Base-by-base conservation (phyloP, 163 green algal species). In the Trebouxia gelatinosa region DNA sequence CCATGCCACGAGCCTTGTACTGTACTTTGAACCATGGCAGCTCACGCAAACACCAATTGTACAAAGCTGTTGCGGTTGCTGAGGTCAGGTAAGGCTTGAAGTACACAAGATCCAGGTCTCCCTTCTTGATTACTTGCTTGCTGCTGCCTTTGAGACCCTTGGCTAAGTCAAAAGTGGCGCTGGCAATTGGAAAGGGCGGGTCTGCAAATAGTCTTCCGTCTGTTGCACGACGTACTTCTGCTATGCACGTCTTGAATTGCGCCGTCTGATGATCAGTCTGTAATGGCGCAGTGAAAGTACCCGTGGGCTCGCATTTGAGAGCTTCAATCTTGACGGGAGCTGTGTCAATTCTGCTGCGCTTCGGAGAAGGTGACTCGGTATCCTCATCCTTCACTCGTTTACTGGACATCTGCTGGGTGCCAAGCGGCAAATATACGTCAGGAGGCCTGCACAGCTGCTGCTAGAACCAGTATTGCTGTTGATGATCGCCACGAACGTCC, bases 71-170 rank as follows among this genome's bases (percentile, higher is more conserved):
- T 16, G 71, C 46, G 16, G 31, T 68, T 34, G 46, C 26, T 23
- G 50, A n/a, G 16, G 3, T 28, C 6, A 78, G 46, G 38, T 68
- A 78, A 1, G 46, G 46, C 37, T 35, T 78, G 29, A 78, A 67
- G n/a, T 78, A 78, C 21, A 78, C n/a, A n/a, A 78, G 35, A 19
- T 78, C 71, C 29, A 78, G 51, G 16, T 78, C 71, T 35, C 71
- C 71, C 26, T 78, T 78, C 32, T 78, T 68, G 21, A 78, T 78
- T 6, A 31, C 32, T 29, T 61, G 71, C 40, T 76, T 76, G 43
- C 34, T 59, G 31, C 11, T 61, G 5, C 26, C 17, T 26, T 61
- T 62, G n/a, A 61, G 2, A 23, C 40, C 40, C 40, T 75, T 58
- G 40, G 29, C 38, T 13, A 76, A 40, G 43, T 61, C 40, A 39